Base-by-base conservation (phyloP, 2,329 filamentous ascomycete genomes). In the Grosmannia huntii region DNA sequence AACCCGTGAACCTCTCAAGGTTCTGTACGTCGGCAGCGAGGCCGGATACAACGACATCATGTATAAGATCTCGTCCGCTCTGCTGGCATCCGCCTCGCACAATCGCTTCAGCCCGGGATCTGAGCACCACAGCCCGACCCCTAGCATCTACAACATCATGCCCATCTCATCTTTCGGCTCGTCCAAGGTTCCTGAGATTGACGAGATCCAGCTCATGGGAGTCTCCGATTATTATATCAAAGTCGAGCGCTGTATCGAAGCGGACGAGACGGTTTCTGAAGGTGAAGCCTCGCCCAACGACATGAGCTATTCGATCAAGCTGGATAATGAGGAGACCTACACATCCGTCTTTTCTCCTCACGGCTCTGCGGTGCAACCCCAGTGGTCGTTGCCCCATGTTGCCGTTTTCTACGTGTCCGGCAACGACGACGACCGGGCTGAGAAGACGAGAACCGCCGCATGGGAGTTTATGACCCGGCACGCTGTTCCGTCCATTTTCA, bases 181-280 rank as follows among this genome's bases (percentile, higher is more conserved):
- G 14, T 66, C 70, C 51, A 68, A 69, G 50, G 70, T 72, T 16
- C 75, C 76, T 1, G 60, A 64, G 48, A 61, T 64, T 25, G 63
- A 64, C 60, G 76, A 79, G 59, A 74, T 79, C 23, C 75, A 79
- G 64, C 72, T 79, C 54, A 76, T 79, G 69, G 74, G 77, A 57
- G 76, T 75, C 9, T 77, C 75, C 36, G 73, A 72, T 14, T 75
- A 73, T 60, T 75, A 79, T 60, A 78, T 79, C 68, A 74, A 75
- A 61, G 74, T 79, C 5, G 75, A 79, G 57, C 71, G 74, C 31
- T 79, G 77, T 62, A 70, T 69, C 14, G 67, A 66, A 9, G 76
- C 75, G n/a, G 64, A 67, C 36, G 69, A 68, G 38, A 65, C 66
- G 7, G 64, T 67, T 33, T 60, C 62, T 33, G 62, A 66, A 28